These are phyloP conservation scores for Aplosporella prunicola DNA, from an alignment of 2,329 filamentous ascomycete genomes.

Conservation along the genomic window DNA sequence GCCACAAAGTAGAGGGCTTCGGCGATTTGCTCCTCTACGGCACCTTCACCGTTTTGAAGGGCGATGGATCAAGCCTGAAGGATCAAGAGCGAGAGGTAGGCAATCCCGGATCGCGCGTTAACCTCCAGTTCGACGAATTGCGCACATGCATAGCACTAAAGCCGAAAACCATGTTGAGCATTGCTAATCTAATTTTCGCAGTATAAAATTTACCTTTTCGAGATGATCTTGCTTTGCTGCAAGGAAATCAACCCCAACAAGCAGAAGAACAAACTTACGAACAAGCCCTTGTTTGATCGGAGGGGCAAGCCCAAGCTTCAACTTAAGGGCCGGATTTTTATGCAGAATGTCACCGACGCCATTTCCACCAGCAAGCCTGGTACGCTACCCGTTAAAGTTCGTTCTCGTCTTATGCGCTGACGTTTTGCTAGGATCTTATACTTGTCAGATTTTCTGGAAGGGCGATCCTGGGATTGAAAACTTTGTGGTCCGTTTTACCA, in stretches of 20 bases:
- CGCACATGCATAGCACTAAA: too few relatives aligned
- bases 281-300: constrained; percentile 59
- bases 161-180: too few relatives aligned
- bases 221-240: constrained; percentile 90
- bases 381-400: constrained; percentile 37
- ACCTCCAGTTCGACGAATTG: too few relatives aligned
- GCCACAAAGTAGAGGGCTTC: constrained; percentile 81
- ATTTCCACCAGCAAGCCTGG: constrained; percentile 78
- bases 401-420: background rate
- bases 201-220: constrained; percentile 97
- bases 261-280: constrained; percentile 60
- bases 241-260: constrained; percentile 88
- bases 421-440: constrained; percentile 63
- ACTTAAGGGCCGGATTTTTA: constrained; percentile 94
- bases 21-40: constrained; percentile 82
- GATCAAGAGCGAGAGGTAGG: constrained; percentile 84
- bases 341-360: constrained; percentile 98
- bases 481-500: constrained; percentile 86
- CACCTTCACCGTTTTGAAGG: constrained; percentile 82
- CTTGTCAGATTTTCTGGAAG: constrained; percentile 97
- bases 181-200: constrained; percentile 29
- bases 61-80: constrained; percentile 60
- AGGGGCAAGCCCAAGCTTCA: constrained; percentile 71
- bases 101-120: constrained; percentile 16
- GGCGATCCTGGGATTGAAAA: constrained; percentile 92